Evolutionary conservation across 1,284 basidiomycete genomes (phyloP).

Genomic region (Cryptococcus hybrid): DNA sequence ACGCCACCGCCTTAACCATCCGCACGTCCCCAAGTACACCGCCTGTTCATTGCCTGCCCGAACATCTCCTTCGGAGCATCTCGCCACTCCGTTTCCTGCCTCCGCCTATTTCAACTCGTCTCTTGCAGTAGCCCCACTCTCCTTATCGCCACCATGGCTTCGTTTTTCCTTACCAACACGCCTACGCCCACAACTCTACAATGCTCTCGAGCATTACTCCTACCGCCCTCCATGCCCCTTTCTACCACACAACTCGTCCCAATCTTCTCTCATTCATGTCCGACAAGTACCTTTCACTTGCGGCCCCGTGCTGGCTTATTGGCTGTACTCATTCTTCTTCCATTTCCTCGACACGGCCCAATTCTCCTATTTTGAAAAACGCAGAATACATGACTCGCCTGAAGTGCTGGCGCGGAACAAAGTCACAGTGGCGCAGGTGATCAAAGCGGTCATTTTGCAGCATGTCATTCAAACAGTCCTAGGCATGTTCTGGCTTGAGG

Average conservation of each 20-base stretch:
- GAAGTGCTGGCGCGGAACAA: constrained; percentile 78
- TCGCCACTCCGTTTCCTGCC: neutral
- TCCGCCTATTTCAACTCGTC: neutral
- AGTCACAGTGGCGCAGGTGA: constrained; percentile 67
- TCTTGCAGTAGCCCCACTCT: neutral
- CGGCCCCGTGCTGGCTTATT: constrained; percentile 79
- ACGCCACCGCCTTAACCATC: neutral
- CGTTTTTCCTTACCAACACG: constrained; percentile 3
- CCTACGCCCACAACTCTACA: constrained; percentile 31
- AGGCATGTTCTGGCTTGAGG: constrained; percentile 68
- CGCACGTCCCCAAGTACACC: neutral
- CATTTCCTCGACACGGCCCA: constrained; percentile 72
- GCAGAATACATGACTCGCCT: constrained; percentile 81
- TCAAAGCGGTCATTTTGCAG: constrained; percentile 77
- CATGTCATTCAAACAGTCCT: constrained; percentile 80
- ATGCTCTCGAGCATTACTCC: constrained; percentile 42
- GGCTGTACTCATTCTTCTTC: constrained; percentile 78
- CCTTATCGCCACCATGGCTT: constrained; percentile 6
- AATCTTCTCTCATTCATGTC: constrained; percentile 61
- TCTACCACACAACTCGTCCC: constrained; percentile 63
- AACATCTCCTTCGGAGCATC: neutral
- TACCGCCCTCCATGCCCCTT: constrained; percentile 30
- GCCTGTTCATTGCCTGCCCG: neutral
- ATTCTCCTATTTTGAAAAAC: constrained; percentile 76
- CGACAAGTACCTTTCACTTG: constrained; percentile 72